phyloP scores from a whole-genome alignment of 176 grass and related monocot species.

The Hyparrhenia diplandra region DNA sequence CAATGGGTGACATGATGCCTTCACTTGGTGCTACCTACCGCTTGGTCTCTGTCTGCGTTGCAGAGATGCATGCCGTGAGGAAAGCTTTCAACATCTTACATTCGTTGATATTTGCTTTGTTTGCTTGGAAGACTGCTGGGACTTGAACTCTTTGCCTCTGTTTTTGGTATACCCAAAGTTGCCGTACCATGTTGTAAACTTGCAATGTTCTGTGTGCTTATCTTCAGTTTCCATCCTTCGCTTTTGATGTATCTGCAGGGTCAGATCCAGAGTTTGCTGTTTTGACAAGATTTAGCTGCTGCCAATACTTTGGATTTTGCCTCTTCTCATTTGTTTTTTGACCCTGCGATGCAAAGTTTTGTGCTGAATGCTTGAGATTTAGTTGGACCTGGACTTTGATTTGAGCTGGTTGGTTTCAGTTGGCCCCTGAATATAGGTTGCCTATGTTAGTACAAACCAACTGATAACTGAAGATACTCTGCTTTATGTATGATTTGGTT shows the following conservation, averaged over 20 bases:
- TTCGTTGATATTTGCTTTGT: background rate
- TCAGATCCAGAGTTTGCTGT: background rate
- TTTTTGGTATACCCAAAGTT: background rate
- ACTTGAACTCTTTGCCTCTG: background rate
- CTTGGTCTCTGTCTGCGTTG: background rate
- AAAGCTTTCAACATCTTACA: conserved; percentile 5
- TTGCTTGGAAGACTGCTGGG: background rate
- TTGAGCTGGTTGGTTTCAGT: conserved; percentile 14
- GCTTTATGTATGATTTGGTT: conserved; percentile 5
- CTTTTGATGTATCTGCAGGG: background rate
- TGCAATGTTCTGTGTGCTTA: background rate
- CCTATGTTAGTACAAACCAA: conserved; percentile 10
- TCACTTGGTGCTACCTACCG: background rate
- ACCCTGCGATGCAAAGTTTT: background rate
- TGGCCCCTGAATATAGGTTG: background rate
- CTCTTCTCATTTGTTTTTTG: background rate
- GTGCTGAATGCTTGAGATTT: background rate
- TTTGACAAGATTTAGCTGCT: background rate
- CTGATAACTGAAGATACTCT: conserved; percentile 13
- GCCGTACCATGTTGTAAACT: background rate
- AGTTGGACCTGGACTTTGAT: background rate
- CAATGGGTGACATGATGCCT: background rate
- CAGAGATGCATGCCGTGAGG: background rate
- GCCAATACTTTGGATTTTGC: background rate
- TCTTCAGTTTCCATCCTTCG: background rate